Evolutionary conservation across 257 asterid species (phyloP), one percentile per base, ranked within the genome.

Genomic region (Solanum bulbocastanum): DNA sequence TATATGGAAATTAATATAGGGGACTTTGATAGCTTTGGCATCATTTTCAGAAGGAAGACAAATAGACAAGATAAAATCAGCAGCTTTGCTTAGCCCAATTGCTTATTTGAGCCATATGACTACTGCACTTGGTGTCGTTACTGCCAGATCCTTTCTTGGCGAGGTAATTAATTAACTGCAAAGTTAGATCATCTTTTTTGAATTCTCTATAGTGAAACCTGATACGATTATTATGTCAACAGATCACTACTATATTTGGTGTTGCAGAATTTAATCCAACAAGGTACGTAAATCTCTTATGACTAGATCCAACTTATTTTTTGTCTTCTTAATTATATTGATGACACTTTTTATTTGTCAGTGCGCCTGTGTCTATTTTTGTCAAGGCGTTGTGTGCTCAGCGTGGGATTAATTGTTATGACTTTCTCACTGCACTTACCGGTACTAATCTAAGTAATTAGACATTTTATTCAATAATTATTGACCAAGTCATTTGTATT

Each of bases 51-150:
- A 94, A 87, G 97, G 99, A 86, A 93, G 83, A 87, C 92, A 90
- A 37, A 22, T 91, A 6, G 98, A 95, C 82, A 95, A 93, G 94
- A 93, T 96, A 16, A 93, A 82, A 91, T 96, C 99, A 3, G 99
- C 99, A 35, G 94, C 88, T 10, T 82, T 96, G 91, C 79, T 96
- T 18, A 90, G 98, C 92, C 99, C 99, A 36, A 89, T 95, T 73
- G 99, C 99, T 12, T 96, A 94, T 73, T 90, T 96, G 33, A 95
- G 93, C 88, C 98, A 96, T 37, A 95, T 96, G 96, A 92, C 91
- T 83, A 94, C 98, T 42, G 90, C 92, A 18, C 92, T 95, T 27
- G 97, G 95, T 15, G 92, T 90, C 71, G 86, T 91, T 23, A 89
- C 93, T 13, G 96, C 98, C 78, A 91, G 62, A 89, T 60, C 94